Base-by-base conservation (phyloP, 2,329 filamentous ascomycete species). In the Fusarium dimerum region DNA sequence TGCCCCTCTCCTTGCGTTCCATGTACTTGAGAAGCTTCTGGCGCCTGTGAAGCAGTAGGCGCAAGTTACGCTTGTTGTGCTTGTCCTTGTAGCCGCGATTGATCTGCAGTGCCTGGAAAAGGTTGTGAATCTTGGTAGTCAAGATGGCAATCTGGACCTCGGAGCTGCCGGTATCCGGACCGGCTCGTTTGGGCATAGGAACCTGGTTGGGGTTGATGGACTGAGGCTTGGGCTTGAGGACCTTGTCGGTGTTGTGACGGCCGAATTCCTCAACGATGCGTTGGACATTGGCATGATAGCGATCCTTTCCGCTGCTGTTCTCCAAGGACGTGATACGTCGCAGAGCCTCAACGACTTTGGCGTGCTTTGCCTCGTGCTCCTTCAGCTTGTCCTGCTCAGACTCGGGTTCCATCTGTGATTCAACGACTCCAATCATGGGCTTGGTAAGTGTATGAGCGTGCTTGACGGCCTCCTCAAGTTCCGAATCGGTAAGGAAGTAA, bases 111-210 rank as follows among this genome's bases (percentile, higher is more conserved):
- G 87, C 86, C 61, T 88, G 80, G 15, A 89, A 87, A 45, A 99
- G 72, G 20, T 88, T 86, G 57, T 90, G 81, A 69, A 99, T 99
- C 81, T 97, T 97, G 51, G 91, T 84, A 3, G 94, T 99, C 70
- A 99, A 73, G 63, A 99, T 95, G 43, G 92, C 92, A 61, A 95
- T 91, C 78, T 99, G 94, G n/a, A 99, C 95, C 75, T 99, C 94
- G 7, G 90, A 90, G 64, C 90, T 96, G 36, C 94, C 94, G 1
- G 93, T 99, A 69, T 99, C 94, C 6, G 88, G 89, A 0, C 94
- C 94, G n/a, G 86, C 85, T 32, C 95, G 87, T 26, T 62, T 60
- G 52, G 71, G 75, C 75, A 64, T 73, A 53, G 72, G 71, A 62
- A 70, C 68, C 15, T 64, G 67, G 48, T 73, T 67, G 63, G 76